phyloP scores from a whole-genome alignment of 1,284 basidiomycete genomes.

The Vanrija humicola region DNA sequence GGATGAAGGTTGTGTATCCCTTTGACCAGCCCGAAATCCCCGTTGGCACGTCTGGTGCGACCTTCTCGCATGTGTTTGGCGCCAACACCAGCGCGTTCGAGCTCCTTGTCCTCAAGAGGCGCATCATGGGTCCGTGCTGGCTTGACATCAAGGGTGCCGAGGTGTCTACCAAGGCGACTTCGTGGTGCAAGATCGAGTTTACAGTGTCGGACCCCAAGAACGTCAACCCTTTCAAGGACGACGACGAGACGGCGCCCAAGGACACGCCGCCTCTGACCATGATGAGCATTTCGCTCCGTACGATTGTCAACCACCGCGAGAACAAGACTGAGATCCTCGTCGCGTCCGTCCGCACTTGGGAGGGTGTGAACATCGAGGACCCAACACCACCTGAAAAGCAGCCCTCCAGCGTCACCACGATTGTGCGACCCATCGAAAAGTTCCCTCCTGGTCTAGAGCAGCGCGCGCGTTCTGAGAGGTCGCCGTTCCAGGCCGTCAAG shows the following conservation, averaged over 20 bases:
- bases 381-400: constrained; percentile 80
- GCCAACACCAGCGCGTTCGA: constrained; percentile 92
- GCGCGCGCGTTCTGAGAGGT: constrained; percentile 58
- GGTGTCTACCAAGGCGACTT: constrained; percentile 72
- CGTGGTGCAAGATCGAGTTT: constrained; percentile 95
- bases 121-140: constrained; percentile 99
- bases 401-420: constrained; percentile 77
- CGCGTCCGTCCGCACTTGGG: constrained; percentile 79
- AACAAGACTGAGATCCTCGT: constrained; percentile 93
- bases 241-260: constrained; percentile 66
- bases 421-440: constrained; percentile 82
- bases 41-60: constrained; percentile 68
- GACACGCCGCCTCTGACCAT: constrained; percentile 86
- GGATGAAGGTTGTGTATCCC: constrained; percentile 88
- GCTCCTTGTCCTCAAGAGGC: constrained; percentile 87
- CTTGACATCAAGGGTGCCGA: constrained; percentile 72
- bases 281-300: constrained; percentile 83
- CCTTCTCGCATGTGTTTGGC: constrained; percentile 86
- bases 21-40: constrained; percentile 72
- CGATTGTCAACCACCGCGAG: constrained; percentile 88
- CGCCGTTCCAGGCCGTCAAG: constrained; percentile 69
- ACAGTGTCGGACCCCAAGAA: constrained; percentile 79
- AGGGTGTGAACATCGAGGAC: constrained; percentile 82
- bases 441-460: constrained; percentile 84
- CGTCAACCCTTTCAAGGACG: constrained; percentile 75